Base-by-base conservation (phyloP, 2,329 filamentous ascomycete genomes). In the Didymella pomorum region DNA sequence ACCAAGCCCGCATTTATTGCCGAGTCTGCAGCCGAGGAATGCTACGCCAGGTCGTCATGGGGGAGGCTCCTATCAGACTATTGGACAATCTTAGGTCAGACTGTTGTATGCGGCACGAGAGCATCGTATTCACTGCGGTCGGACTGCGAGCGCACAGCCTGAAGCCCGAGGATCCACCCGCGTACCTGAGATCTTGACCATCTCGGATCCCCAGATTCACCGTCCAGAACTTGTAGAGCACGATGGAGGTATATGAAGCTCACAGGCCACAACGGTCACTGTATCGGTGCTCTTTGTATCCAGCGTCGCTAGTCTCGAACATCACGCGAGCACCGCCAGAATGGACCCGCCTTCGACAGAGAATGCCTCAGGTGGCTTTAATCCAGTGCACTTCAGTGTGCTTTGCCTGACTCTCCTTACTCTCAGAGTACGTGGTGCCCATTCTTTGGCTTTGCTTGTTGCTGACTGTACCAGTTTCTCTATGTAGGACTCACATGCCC, bases 401-500 rank as follows among this genome's bases (percentile, higher is more conserved):
- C 18, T 58, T 2, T 58, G 50, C n/a, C n/a, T 58, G 14, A 54
- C 50, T 11, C 45, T 58, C n/a, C 39, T 58, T 8, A 51, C 41
- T 8, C 46, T 58, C 11, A 18, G 46, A 37, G 56, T 58, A 58
- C 23, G 51, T 23, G 25, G 16, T 16, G 14, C 44, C 20, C 11
- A 33, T 4, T 25, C 16, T 25, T 26, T n/a, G n/a, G 16, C 23
- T 11, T 37, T 21, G 16, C 20, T 29, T 20, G 18, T 39, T 20
- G 29, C 52, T 60, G 35, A 60, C 37, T 46, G 12, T 28, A 7
- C 20, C 28, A 73, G 68, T 52, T 69, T 18, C 35, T 63, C 41
- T 68, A 67, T 41, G 50, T 61, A 10, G 66, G 65, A 28, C 51
- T 72, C 21, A 72, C 69, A n/a, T 71, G 70, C 16, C 67, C 70